These are phyloP conservation scores for Mallotus nudiflorus DNA, from an alignment of 345 rosid species.

Conservation along the genomic window DNA sequence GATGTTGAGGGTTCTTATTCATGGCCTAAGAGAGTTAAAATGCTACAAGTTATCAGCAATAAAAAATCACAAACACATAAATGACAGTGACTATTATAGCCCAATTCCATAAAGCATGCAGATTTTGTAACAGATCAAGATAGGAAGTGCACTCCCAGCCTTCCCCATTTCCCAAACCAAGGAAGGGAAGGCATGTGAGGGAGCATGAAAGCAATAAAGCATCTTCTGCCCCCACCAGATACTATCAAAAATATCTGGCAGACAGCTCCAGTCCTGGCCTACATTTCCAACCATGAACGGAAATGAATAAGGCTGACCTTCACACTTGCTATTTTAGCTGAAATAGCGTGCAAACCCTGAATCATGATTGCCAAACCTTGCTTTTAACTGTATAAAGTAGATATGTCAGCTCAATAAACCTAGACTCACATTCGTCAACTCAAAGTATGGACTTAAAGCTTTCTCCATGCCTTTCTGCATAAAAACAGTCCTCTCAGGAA, in stretches of 20 bases:
- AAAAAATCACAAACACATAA: background rate
- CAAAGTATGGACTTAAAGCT: slow-evolving; percentile 79
- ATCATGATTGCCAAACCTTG: background rate
- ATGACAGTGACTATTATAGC: background rate
- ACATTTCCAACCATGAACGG: too few relatives aligned
- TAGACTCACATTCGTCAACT: slow-evolving; percentile 78
- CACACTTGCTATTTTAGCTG: background rate
- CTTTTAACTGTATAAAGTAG: background rate
- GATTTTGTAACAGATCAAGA: background rate
- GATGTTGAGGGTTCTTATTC: too few relatives aligned
- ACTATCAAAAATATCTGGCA: too few relatives aligned
- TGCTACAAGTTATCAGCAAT: background rate
- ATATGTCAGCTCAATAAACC: background rate
- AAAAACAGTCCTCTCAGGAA: slow-evolving; percentile 78
- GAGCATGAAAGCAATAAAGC: too few relatives aligned
- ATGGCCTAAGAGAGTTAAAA: background rate
- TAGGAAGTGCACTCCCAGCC: too few relatives aligned
- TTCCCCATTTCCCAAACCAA: too few relatives aligned
- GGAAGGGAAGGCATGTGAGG: too few relatives aligned
- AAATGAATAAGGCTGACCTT: too few relatives aligned
- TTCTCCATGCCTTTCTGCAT: slow-evolving; percentile 91
- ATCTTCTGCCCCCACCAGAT: too few relatives aligned
- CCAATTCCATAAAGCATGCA: background rate
- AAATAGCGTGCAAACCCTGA: background rate
- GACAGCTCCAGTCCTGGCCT: too few relatives aligned